Evolutionary conservation across 2,329 filamentous ascomycete species (phyloP).

Genomic region (Plenodomus lindquistii): DNA sequence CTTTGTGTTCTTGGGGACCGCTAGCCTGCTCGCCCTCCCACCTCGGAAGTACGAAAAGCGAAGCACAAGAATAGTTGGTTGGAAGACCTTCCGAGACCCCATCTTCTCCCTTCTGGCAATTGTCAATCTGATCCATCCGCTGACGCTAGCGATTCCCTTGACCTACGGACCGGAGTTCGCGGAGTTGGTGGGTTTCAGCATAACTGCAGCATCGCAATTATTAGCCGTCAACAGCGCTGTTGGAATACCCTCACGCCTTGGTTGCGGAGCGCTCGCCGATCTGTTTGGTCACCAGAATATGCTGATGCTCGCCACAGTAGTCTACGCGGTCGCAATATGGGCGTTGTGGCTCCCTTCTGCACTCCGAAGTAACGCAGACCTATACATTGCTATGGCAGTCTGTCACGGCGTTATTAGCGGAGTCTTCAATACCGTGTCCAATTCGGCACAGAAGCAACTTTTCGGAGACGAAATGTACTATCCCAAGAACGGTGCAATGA

Average conservation of each 20-base stretch:
- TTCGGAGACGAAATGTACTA: conserved; percentile 30
- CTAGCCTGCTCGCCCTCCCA: conserved; percentile 41
- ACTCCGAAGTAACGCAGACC: conserved; percentile 4
- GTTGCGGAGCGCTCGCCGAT: conserved; percentile 53
- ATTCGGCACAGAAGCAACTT: conserved; percentile 19
- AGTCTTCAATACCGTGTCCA: conserved; percentile 20
- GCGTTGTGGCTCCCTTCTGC: conserved; percentile 24
- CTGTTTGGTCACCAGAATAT: conserved; percentile 54
- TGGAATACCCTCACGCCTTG: conserved; percentile 51
- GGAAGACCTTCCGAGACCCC: conserved; percentile 43
- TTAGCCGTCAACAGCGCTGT: conserved; percentile 53
- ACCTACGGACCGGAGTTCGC: conserved; percentile 55
- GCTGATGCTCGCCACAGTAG: conserved; percentile 44
- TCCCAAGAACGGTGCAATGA: conserved; percentile 21
- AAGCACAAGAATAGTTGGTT: conserved; percentile 46
- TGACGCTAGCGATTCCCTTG: conserved; percentile 53
- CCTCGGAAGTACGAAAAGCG: conserved; percentile 45
- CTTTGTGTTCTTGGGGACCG: conserved; percentile 44
- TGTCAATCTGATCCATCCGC: conserved; percentile 45
- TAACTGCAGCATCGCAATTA: conserved; percentile 49
- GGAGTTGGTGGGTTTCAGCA: conserved; percentile 48
- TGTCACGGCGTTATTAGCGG: conserved; percentile 24
- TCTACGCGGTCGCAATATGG: conserved; percentile 20
- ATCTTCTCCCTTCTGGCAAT: conserved; percentile 50
- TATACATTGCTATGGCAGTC: conserved; percentile 24